Evolutionary conservation across 371 early-diverging fungal species (phyloP).

Genomic region (Rhizopus sp.): DNA sequence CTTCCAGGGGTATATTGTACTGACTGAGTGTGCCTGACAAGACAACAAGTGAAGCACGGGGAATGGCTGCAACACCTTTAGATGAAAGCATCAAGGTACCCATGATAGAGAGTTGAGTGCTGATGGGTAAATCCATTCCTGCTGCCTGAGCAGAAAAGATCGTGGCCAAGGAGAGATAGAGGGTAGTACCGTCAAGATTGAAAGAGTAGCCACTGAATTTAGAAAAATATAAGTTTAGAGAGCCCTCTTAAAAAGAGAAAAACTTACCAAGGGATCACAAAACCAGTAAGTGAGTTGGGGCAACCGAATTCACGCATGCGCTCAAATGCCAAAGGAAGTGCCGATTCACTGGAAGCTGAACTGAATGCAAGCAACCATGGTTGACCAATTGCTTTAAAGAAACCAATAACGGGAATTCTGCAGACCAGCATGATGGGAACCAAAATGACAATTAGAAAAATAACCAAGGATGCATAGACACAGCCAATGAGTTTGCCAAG

Average conservation of each 20-base stretch:
- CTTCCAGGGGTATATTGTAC: slow-evolving; percentile 62
- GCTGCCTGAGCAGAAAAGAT: slow-evolving; percentile 73
- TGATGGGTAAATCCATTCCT: slow-evolving; percentile 55
- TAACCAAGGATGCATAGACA: slow-evolving; percentile 62
- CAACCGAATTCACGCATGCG: slow-evolving; percentile 76
- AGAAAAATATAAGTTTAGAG: background rate
- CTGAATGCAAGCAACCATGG: slow-evolving; percentile 83
- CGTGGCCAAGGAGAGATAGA: slow-evolving; percentile 70
- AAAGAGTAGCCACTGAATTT: slow-evolving; percentile 74
- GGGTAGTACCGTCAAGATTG: slow-evolving; percentile 82
- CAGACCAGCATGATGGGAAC: slow-evolving; percentile 66
- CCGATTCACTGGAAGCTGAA: slow-evolving; percentile 85
- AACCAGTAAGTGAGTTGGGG: slow-evolving; percentile 68
- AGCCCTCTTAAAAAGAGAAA: background rate
- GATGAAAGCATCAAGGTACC: slow-evolving; percentile 73
- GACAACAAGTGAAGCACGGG: slow-evolving; percentile 65
- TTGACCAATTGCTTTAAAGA: slow-evolving; percentile 55
- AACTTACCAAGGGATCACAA: slow-evolving; percentile 64
- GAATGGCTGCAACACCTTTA: slow-evolving; percentile 84
- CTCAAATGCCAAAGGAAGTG: slow-evolving; percentile 77
- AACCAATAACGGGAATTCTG: slow-evolving; percentile 59
- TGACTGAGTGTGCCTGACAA: slow-evolving; percentile 24
- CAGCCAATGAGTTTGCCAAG: slow-evolving; percentile 74
- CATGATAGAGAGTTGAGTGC: slow-evolving; percentile 73
- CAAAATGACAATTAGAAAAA: slow-evolving; percentile 63